Evolutionary conservation across 768 basidiomycete species (phyloP).

Genomic region (Xerocomellus chrysenteron): DNA sequence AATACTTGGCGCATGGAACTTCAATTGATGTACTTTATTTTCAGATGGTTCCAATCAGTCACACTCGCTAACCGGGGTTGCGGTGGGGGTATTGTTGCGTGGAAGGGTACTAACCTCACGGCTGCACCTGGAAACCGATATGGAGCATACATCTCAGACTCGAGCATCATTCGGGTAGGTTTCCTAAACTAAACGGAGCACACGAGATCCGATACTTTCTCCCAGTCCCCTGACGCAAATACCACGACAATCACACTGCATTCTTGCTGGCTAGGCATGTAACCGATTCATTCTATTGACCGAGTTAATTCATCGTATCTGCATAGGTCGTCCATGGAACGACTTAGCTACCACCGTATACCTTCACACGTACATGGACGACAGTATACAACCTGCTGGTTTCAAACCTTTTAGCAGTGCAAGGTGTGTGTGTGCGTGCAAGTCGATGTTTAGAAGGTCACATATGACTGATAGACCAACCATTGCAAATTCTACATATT

Average conservation of each 20-base stretch:
- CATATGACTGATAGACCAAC: constrained; percentile 40
- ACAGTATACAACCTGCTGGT: not conserved
- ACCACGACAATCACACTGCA: not conserved
- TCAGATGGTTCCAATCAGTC: not conserved
- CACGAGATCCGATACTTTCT: not conserved
- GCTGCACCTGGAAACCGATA: constrained; percentile 19
- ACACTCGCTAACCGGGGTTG: not conserved
- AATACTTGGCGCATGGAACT: no score
- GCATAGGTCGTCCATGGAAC: not conserved
- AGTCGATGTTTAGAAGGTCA: constrained; percentile 20
- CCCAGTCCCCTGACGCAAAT: not conserved
- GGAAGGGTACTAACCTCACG: constrained; percentile 41
- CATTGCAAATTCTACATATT: constrained; percentile 53
- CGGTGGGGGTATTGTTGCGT: not conserved
- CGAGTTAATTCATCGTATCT: not conserved
- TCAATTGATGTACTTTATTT: not conserved
- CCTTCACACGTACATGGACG: not conserved
- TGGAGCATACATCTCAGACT: not conserved
- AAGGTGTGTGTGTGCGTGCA: not conserved
- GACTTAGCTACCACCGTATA: not conserved
- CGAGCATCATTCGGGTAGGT: not conserved
- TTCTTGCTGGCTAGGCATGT: not conserved
- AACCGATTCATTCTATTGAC: not conserved
- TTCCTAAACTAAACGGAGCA: not conserved
- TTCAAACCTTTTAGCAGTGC: not conserved